Conservation (phyloP, 768 basidiomycete species). For the Nidularia pulvinata region DNA sequence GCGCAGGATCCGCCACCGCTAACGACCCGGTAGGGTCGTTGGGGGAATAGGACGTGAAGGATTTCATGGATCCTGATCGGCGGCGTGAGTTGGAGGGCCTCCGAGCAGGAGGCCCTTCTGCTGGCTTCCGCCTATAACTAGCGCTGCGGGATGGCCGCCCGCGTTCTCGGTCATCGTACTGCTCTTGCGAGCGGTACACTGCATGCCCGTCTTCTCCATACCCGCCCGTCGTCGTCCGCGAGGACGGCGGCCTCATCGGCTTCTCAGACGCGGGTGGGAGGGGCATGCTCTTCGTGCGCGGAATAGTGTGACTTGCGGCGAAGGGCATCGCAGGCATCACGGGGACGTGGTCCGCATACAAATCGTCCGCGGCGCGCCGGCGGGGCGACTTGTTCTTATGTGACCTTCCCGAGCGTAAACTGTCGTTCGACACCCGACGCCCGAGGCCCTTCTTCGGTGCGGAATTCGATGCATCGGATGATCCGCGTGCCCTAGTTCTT, state of each 20-base stretch:
- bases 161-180: constrained; percentile 15
- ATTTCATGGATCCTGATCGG: constrained; percentile 31
- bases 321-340: constrained; percentile 1
- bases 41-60: constrained; percentile 28
- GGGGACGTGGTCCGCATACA: constrained; percentile 18
- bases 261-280: constrained; percentile 19
- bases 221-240: constrained; percentile 3
- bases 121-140: constrained; percentile 22
- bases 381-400: constrained; percentile 13
- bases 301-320: constrained; percentile 12
- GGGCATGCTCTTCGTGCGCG: constrained; percentile 56
- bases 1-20: constrained; percentile 1
- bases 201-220: constrained; percentile 1
- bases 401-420: constrained; percentile 14
- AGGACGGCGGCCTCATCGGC: not conserved
- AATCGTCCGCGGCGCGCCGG: constrained; percentile 7
- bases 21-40: not conserved
- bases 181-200: constrained; percentile 2
- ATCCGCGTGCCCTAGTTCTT: constrained; percentile 18
- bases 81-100: constrained; percentile 18
- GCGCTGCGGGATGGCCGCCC: constrained; percentile 20
- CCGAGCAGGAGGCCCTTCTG: not conserved
- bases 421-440: constrained; percentile 18
- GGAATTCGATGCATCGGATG: constrained; percentile 15
- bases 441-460: constrained; percentile 5